A percentile compares a stretch with the other conserved stretches of the same genome.
Conservation (phyloP, 228 moss, liverwort and hornwort species). For the Sphagnum fallax region DNA sequence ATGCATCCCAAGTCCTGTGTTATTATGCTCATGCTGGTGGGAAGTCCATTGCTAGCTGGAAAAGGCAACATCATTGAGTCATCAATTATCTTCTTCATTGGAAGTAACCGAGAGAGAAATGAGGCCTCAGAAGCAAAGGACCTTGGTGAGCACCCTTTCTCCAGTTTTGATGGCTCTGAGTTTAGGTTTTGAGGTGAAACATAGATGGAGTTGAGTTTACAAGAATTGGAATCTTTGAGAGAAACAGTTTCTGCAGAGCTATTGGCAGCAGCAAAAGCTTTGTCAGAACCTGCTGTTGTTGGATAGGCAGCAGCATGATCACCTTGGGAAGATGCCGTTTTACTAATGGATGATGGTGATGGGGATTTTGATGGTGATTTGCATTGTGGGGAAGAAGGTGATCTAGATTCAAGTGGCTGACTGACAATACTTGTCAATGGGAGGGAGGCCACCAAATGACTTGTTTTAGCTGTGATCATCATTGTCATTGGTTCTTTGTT, state of each 20-base stretch:
- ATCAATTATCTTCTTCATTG: no score
- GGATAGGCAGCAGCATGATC: no score
- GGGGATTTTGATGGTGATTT: neutral
- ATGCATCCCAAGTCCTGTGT: no score
- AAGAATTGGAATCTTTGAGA: neutral
- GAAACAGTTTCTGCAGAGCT: neutral
- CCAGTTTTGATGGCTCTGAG: neutral
- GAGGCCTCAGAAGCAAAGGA: no score
- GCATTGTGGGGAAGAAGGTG: neutral
- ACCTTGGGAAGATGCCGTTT: neutral
- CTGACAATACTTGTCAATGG: neutral
- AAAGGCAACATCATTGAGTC: no score
- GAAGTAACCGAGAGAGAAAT: no score
- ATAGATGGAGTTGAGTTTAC: neutral
- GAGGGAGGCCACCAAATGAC: neutral
- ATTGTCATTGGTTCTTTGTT: no score
- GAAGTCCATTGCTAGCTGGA: no score
- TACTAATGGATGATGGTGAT: neutral
- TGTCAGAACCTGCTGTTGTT: no score
- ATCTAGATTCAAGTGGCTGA: neutral
- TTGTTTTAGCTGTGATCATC: no score
- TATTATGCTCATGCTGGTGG: no score
- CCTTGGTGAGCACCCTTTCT: neutral
- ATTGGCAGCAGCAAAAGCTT: neutral
- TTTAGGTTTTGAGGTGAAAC: neutral